These are phyloP conservation scores for Alnus rubra DNA, from an alignment of 306 rosid genomes.

Conservation along the genomic window DNA sequence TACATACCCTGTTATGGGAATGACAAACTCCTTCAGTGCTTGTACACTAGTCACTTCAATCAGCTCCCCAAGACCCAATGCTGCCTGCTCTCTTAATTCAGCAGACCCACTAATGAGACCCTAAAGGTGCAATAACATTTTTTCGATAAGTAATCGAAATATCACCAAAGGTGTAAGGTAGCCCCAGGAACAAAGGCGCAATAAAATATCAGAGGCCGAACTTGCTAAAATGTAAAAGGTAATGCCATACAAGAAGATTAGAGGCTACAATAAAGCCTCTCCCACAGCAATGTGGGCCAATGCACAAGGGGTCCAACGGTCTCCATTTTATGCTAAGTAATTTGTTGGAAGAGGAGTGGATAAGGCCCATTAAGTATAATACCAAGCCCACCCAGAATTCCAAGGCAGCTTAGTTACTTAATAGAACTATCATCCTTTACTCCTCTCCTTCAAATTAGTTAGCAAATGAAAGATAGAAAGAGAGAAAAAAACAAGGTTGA, in stretches of 20 bases:
- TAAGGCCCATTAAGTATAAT: background rate
- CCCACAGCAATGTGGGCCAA: background rate
- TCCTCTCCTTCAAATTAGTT: background rate
- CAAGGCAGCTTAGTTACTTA: background rate
- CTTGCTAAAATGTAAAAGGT: slow-evolving; percentile 10
- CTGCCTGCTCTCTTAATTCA: slow-evolving; percentile 96
- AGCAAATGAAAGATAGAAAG: too few species aligned
- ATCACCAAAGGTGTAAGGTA: too few species aligned
- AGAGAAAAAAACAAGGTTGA: too few species aligned
- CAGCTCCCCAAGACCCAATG: slow-evolving; percentile 94
- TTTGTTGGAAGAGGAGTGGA: background rate
- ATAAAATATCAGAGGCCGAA: slow-evolving; percentile 18
- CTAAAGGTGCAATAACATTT: slow-evolving; percentile 33
- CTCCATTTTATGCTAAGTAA: background rate
- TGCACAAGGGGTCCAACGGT: background rate
- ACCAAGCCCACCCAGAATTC: background rate
- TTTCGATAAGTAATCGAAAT: too few species aligned
- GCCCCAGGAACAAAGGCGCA: too few species aligned
- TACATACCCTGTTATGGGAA: slow-evolving; percentile 89
- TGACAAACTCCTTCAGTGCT: slow-evolving; percentile 84
- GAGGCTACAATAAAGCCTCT: background rate
- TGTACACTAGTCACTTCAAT: slow-evolving; percentile 92
- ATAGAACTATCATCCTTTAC: background rate
- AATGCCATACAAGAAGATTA: background rate
- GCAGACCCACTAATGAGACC: slow-evolving; percentile 94